Percentiles rank a stretch among this genome's conserved stretches.
Evolutionary conservation across 2,329 filamentous ascomycete species (phyloP).

Genomic region (Colletotrichum tropicicola): DNA sequence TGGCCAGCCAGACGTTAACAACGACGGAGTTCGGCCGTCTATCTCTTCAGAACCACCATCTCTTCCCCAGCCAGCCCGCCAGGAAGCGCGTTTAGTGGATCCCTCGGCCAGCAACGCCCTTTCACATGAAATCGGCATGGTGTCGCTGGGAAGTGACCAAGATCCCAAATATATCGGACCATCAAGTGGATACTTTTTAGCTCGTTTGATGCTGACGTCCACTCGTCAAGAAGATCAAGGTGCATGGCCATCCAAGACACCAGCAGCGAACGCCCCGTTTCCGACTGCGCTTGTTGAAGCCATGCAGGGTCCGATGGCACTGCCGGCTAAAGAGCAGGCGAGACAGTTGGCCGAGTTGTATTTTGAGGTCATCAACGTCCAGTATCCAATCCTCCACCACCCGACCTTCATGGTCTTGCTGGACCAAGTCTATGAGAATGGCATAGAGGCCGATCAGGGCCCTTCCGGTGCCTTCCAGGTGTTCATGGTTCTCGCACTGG

Average conservation of each 20-base stretch:
- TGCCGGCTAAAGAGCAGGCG: slow-evolving; percentile 45
- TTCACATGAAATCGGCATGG: slow-evolving; percentile 61
- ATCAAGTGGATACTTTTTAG: slow-evolving; percentile 63
- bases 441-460: slow-evolving; percentile 31
- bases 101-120: slow-evolving; percentile 35
- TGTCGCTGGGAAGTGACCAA: slow-evolving; percentile 56
- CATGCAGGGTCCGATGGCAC: slow-evolving; percentile 40
- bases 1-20: not conserved
- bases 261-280: slow-evolving; percentile 25
- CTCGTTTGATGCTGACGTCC: slow-evolving; percentile 55
- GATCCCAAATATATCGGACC: slow-evolving; percentile 63
- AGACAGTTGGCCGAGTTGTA: slow-evolving; percentile 53
- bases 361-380: slow-evolving; percentile 56
- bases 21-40: not conserved
- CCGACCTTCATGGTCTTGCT: slow-evolving; percentile 45
- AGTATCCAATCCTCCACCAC: slow-evolving; percentile 59
- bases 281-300: slow-evolving; percentile 42
- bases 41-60: slow-evolving; percentile 8
- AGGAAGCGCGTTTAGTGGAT: slow-evolving; percentile 25
- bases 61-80: slow-evolving; percentile 24
- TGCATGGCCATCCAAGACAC: not conserved
- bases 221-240: slow-evolving; percentile 38
- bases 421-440: slow-evolving; percentile 43
- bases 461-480: slow-evolving; percentile 53
- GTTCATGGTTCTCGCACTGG: slow-evolving; percentile 62